Percentiles rank a stretch among this genome's conserved stretches.
Evolutionary conservation across 176 grass and related monocot genomes (phyloP).

Genomic region (Juncus effusus): DNA sequence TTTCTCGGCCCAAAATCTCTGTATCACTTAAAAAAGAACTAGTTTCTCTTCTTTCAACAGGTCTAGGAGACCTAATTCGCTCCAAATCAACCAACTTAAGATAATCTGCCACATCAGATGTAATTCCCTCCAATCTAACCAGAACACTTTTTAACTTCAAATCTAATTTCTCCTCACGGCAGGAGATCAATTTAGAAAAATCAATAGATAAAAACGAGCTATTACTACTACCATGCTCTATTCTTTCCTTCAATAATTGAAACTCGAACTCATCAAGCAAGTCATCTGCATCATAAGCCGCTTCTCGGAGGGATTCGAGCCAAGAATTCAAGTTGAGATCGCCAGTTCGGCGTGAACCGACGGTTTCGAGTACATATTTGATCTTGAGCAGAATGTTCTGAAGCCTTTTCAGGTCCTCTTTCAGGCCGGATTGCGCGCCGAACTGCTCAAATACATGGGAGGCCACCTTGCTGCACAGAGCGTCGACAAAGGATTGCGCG

Average conservation of each 20-base stretch:
- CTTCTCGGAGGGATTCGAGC: conserved; percentile 13
- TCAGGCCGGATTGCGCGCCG: conserved; percentile 5
- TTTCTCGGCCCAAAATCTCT: conserved; percentile 21
- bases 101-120: conserved; percentile 18
- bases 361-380: conserved; percentile 4
- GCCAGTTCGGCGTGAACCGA: background rate
- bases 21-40: conserved; percentile 10
- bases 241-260: background rate
- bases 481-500: conserved; percentile 15
- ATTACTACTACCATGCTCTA: conserved; percentile 2
- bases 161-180: background rate
- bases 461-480: conserved; percentile 10
- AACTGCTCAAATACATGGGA: conserved; percentile 15
- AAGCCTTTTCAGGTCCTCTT: conserved; percentile 14
- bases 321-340: conserved; percentile 12
- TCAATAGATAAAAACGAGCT: no score
- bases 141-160: conserved; percentile 6
- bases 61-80: background rate
- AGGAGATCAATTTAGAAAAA: conserved; percentile 3
- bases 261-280: conserved; percentile 7
- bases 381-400: conserved; percentile 14
- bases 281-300: conserved; percentile 14
- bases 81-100: conserved; percentile 17
- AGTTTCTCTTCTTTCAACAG: conserved; percentile 19
- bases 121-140: conserved; percentile 17